Base-by-base conservation (phyloP, 441 rosid genomes). In the Pelargonium fulgidum region DNA sequence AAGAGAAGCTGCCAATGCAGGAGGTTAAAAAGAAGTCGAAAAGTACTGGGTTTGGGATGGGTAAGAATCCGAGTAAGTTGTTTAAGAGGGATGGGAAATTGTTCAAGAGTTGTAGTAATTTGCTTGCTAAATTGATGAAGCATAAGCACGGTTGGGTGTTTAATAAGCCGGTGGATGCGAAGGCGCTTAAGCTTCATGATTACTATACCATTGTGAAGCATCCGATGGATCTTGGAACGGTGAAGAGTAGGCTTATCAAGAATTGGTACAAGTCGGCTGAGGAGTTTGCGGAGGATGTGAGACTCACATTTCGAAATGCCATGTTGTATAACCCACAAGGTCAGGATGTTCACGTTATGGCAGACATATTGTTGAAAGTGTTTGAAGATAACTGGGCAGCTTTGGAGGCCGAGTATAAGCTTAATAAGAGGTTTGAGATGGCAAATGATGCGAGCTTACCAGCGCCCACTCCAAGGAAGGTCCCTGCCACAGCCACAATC, bases 101-200 rank as follows among this genome's bases (percentile, higher is more conserved):
- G 65, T 89, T 81, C 74, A 92, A 86, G 84, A 86, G 73, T 75
- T 54, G 97, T 67, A 77, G 78, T 78, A 69, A 87, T 67, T 81
- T 92, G 81, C 95, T 95, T 65, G 95, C 90, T 75, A 87, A 79
- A 72, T 75, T 95, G 82, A 90, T 95, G 93, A 95, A 90, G 84
- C 97, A 95, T 76, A 88, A 85, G 83, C 91, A 87, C 83, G 98
- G 97, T 68, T 95, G 98, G 99, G 97, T 95, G 72, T 95, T 92
- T 70, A 87, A 95, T 83, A 65, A 80, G 64, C 99, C 99, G 41
- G 99, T 95, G 67, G 98, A 95, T 79, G 97, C 72, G 45, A 79
- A 84, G 63, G 81, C 64, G 67, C 90, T 94, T 12, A 89, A 98
- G 69, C 82, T 94, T 85, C 96, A 83, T 64, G 99, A 94, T 82